phyloP scores from a whole-genome alignment of 345 rosid species.

The Geranium brycei region DNA sequence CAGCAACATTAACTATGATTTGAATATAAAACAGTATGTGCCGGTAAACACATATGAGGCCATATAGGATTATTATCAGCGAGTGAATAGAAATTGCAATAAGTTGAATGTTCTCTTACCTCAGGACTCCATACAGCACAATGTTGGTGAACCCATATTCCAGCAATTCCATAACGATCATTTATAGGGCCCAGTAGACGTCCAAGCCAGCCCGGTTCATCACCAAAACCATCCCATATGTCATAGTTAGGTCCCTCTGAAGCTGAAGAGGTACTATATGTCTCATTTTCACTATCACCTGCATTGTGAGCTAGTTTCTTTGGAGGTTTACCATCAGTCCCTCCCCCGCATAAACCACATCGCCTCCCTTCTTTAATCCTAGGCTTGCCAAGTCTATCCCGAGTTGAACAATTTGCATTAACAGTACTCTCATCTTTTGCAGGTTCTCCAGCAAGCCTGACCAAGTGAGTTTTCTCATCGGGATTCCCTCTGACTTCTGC shows the following conservation, averaged over 20 bases:
- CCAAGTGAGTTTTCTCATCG: slow-evolving; percentile 19
- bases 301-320: slow-evolving; percentile 55
- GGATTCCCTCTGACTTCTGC: slow-evolving; percentile 21
- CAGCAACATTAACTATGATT: neutral
- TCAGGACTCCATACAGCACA: slow-evolving; percentile 99
- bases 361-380: slow-evolving; percentile 64
- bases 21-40: neutral
- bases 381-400: slow-evolving; percentile 25
- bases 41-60: neutral
- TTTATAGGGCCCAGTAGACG: slow-evolving; percentile 85
- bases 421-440: slow-evolving; percentile 19
- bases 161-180: slow-evolving; percentile 91
- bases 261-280: slow-evolving; percentile 67
- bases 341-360: slow-evolving; percentile 90
- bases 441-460: slow-evolving; percentile 26
- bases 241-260: slow-evolving; percentile 80
- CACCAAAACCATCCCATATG: slow-evolving; percentile 89
- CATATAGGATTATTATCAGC: neutral
- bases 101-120: slow-evolving; percentile 28
- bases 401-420: slow-evolving; percentile 20
- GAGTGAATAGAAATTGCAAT: slow-evolving; percentile 3
- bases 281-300: slow-evolving; percentile 69
- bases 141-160: slow-evolving; percentile 97
- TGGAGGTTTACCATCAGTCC: slow-evolving; percentile 89
- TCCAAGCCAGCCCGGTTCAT: slow-evolving; percentile 94